Conservation (phyloP, 306 rosid species). For the Notholithocarpus densiflorus region DNA sequence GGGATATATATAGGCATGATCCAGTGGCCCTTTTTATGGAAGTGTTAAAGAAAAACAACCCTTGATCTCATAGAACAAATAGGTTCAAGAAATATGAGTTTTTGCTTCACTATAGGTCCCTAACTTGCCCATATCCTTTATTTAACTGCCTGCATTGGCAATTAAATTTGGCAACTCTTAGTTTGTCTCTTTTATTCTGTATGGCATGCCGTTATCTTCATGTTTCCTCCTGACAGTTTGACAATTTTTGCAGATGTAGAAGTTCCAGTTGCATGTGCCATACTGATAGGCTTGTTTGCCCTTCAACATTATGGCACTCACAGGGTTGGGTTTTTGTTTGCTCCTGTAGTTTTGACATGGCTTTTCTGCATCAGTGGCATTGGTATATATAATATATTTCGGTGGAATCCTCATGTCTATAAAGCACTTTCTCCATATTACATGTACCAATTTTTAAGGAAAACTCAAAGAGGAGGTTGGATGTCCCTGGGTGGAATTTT, state of each 20-base stretch:
- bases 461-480: constrained; percentile 75
- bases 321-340: constrained; percentile 88
- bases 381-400: constrained; percentile 81
- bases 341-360: constrained; percentile 82
- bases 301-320: constrained; percentile 98
- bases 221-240: constrained; percentile 21
- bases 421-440: constrained; percentile 79
- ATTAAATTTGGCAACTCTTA: constrained; percentile 8
- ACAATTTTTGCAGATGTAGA: constrained; percentile 63
- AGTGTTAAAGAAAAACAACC: too few relatives aligned
- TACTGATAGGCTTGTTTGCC: constrained; percentile 77
- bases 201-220: constrained; percentile 8
- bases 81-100: background rate
- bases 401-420: constrained; percentile 68
- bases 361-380: constrained; percentile 77
- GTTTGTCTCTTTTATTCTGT: constrained; percentile 2
- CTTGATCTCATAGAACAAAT: background rate
- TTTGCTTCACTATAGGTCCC: background rate
- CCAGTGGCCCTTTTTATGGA: too few relatives aligned
- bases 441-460: constrained; percentile 57
- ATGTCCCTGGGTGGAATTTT: constrained; percentile 92
- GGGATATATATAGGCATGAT: too few relatives aligned
- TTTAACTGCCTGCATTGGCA: constrained; percentile 7
- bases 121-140: constrained; percentile 1
- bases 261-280: constrained; percentile 76